Base-by-base conservation (phyloP, 2,329 filamentous ascomycete genomes). In the Stagonosporopsis vannaccii region DNA sequence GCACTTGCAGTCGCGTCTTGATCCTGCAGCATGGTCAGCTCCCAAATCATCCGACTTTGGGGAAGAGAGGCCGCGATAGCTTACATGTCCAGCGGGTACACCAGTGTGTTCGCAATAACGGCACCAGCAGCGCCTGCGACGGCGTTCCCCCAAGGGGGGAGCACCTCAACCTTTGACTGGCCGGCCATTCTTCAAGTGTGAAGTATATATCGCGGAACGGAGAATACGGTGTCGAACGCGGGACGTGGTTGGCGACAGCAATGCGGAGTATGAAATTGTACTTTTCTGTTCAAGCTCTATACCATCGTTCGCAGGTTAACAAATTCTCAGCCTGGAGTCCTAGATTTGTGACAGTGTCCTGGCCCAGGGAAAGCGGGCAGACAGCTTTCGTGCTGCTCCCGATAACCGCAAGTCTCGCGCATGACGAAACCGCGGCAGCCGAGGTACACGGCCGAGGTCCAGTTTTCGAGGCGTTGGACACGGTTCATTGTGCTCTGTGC, bases 21-120 rank as follows among this genome's bases (percentile, higher is more conserved):
- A 99, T 91, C 68, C 93, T 97, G 71, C 22, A n/a, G 15, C 1
- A 32, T 26, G 3, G 23, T 69, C 40, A 69, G 58, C 33, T 25
- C 41, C 19, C 11, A 25, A 4, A 20, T 40, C 15, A 23, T 8
- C 19, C 6, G 9, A 11, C 13, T 5, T 35, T 19, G 4, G 8
- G 6, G 7, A 4, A 2, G 19, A 5, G n/a, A 32, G 33, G 19
- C 35, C 36, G 44, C 20, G 33, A 25, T 40, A 22, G 60, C 90
- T 81, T 82, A 97, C 93, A 99, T 93, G 78, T 99, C 95, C 58
- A 99, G 84, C 42, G 95, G 95, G 78, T 99, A 99, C 55, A 98
- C 94, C 61, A 97, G 80, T 40, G 93, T 90, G 81, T 99, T 99
- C 56, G 95, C 95, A 57, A 99, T 83, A 33, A 98, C 92, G 42